A percentile compares a stretch with the other conserved stretches of the same genome.
phyloP scores from a whole-genome alignment of 345 rosid genomes.

The Laguncularia racemosa region DNA sequence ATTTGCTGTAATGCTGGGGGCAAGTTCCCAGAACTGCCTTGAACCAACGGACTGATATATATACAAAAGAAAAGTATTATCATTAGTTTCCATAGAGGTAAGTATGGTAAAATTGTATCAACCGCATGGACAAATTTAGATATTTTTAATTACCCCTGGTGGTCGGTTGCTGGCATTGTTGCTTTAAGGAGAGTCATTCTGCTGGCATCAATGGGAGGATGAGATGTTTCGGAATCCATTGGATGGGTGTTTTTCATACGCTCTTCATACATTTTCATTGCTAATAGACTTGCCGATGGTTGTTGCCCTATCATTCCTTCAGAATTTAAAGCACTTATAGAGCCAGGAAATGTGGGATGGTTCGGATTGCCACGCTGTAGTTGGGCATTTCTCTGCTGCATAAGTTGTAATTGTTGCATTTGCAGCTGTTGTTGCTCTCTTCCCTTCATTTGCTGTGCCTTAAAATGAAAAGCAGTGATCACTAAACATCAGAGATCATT shows the following conservation, averaged over 20 bases:
- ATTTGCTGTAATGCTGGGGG: constrained; percentile 45
- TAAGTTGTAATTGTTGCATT: constrained; percentile 55
- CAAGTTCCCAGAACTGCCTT: constrained; percentile 43
- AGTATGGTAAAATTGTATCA: not conserved
- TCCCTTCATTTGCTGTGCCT: constrained; percentile 49
- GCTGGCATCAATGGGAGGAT: constrained; percentile 42
- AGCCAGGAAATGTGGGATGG: constrained; percentile 36
- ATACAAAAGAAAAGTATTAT: constrained; percentile 3
- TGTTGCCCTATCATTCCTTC: constrained; percentile 49
- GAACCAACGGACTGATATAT: constrained; percentile 49
- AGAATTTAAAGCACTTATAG: constrained; percentile 34
- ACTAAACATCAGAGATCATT: no score
- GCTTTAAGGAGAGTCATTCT: constrained; percentile 43
- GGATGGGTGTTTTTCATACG: constrained; percentile 45
- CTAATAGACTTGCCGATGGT: constrained; percentile 46
- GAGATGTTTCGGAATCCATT: constrained; percentile 44
- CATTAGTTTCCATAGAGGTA: not conserved
- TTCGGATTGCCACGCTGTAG: constrained; percentile 51
- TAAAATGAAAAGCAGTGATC: constrained; percentile 5
- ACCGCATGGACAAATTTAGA: not conserved
- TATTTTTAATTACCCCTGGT: constrained; percentile 36
- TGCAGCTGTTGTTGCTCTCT: constrained; percentile 53
- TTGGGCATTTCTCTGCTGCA: constrained; percentile 50
- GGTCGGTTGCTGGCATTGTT: constrained; percentile 17
- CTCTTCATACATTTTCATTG: constrained; percentile 60